Evolutionary conservation across 2,329 filamentous ascomycete species (phyloP).

Genomic region (Fusarium penzigii): DNA sequence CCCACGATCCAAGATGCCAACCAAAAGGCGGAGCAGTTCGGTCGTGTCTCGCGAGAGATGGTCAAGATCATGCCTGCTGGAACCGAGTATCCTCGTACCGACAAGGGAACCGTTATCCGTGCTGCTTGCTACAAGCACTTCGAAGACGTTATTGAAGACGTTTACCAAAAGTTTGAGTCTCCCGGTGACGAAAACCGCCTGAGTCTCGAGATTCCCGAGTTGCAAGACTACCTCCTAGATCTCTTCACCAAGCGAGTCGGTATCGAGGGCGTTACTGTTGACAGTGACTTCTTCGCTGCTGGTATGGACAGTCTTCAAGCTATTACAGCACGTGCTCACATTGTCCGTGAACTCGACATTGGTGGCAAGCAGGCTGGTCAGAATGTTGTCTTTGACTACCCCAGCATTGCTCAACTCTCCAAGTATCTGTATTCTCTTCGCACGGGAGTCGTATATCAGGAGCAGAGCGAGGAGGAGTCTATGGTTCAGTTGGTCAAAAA

Average conservation of each 20-base stretch:
- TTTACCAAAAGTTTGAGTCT: slow-evolving; percentile 29
- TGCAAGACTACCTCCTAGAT: slow-evolving; percentile 36
- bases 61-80: slow-evolving; percentile 48
- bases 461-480: slow-evolving; percentile 27
- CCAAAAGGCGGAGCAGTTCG: slow-evolving; percentile 49
- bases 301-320: slow-evolving; percentile 61
- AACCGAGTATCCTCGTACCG: slow-evolving; percentile 48
- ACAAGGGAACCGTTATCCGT: slow-evolving; percentile 54
- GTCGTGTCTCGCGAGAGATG: slow-evolving; percentile 54
- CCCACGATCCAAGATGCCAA: slow-evolving; percentile 53
- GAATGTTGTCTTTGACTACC: slow-evolving; percentile 60
- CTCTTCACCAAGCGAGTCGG: slow-evolving; percentile 24
- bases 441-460: slow-evolving; percentile 11
- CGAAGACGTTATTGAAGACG: slow-evolving; percentile 41
- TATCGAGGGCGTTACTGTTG: slow-evolving; percentile 15
- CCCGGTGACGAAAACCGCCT: not conserved
- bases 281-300: slow-evolving; percentile 58
- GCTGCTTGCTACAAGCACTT: slow-evolving; percentile 48
- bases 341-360: slow-evolving; percentile 52
- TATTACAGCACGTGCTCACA: slow-evolving; percentile 51
- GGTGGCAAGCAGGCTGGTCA: slow-evolving; percentile 47
- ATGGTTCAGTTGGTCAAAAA: slow-evolving; percentile 36
- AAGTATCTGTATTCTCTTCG: slow-evolving; percentile 22
- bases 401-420: slow-evolving; percentile 9
- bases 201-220: slow-evolving; percentile 19